A percentile compares a stretch with the other conserved stretches of the same genome.
phyloP scores from a whole-genome alignment of 768 basidiomycete genomes.

The Clathrus columnatus region DNA sequence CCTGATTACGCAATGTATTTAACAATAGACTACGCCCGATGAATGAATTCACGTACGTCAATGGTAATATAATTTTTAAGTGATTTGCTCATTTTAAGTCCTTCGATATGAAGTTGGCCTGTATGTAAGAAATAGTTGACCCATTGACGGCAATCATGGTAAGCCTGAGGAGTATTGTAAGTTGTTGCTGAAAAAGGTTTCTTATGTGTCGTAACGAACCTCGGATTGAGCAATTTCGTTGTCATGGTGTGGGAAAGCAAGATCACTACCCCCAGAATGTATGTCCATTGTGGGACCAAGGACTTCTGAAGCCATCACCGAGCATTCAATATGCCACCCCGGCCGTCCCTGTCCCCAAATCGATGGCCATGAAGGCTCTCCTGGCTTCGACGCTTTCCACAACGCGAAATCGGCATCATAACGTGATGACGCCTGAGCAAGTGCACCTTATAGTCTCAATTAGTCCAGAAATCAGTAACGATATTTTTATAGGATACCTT shows the following conservation, averaged over 20 bases:
- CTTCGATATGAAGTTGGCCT: constrained; percentile 96
- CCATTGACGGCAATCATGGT: constrained; percentile 87
- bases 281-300: constrained; percentile 92
- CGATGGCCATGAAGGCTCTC: constrained; percentile 94
- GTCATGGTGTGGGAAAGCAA: constrained; percentile 99
- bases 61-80: constrained; percentile 99
- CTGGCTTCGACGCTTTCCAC: constrained; percentile 95
- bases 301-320: constrained; percentile 92
- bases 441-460: not conserved
- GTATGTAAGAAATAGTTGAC: constrained; percentile 99
- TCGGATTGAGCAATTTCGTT: constrained; percentile 98
- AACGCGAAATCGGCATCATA: constrained; percentile 92
- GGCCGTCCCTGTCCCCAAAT: constrained; percentile 95
- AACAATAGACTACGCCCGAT: not conserved
- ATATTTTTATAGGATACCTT: constrained; percentile 45
- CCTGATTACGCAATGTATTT: constrained; percentile 36
- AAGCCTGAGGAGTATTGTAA: constrained; percentile 50
- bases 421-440: constrained; percentile 24
- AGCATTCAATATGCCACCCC: constrained; percentile 99
- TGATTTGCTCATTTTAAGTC: constrained; percentile 98
- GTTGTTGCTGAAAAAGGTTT: not conserved
- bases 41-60: constrained; percentile 41
- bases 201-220: constrained; percentile 32
- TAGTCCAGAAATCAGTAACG: not conserved
- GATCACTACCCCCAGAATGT: constrained; percentile 93